These are phyloP conservation scores for Ophiostoma sp. DNA, from an alignment of 2,329 filamentous ascomycete species.

Conservation along the genomic window DNA sequence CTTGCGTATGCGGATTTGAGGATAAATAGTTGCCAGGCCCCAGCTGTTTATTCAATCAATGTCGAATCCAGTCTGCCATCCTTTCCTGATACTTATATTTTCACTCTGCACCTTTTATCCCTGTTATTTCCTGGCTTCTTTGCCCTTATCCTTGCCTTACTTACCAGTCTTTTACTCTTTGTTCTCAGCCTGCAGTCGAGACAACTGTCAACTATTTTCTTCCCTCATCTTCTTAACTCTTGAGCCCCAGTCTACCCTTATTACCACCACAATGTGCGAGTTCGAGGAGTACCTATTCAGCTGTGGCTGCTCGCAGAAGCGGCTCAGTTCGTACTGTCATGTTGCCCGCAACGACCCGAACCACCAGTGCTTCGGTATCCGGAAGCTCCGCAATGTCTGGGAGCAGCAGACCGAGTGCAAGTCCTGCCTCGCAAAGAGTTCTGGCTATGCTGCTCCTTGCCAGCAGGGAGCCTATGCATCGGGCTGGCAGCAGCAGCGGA, in stretches of 20 bases:
- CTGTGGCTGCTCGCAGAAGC: conserved; percentile 57
- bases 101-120: not conserved
- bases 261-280: conserved; percentile 54
- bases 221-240: not conserved
- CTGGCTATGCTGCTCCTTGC: not conserved
- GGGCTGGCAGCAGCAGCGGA: not conserved
- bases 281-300: conserved; percentile 64
- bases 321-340: conserved; percentile 66
- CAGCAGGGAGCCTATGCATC: conserved; percentile 1
- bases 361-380: conserved; percentile 64
- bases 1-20: not conserved
- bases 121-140: not conserved
- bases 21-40: not conserved
- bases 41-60: not conserved
- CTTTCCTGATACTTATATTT: not conserved
- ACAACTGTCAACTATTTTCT: not conserved
- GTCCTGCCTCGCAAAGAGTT: conserved; percentile 16
- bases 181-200: not conserved
- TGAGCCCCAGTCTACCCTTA: not conserved
- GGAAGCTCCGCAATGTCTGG: conserved; percentile 58
- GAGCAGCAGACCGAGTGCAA: conserved; percentile 52
- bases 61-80: not conserved
- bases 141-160: not conserved
- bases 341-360: conserved; percentile 66
- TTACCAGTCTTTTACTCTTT: not conserved